Base-by-base conservation (phyloP, 2,329 filamentous ascomycete species). In the Fusarium nygamai region DNA sequence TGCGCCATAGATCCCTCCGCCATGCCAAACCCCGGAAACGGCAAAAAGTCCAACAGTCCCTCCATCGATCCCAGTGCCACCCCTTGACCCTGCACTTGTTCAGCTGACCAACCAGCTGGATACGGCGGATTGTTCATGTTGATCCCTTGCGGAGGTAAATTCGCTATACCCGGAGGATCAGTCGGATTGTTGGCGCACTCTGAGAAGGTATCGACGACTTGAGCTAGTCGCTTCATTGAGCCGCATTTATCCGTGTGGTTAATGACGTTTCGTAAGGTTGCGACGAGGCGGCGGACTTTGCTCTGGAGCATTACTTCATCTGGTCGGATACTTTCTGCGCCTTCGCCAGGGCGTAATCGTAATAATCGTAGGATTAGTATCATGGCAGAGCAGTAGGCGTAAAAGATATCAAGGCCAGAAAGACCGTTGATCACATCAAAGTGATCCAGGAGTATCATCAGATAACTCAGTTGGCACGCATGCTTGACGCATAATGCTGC, bases 361-460 rank as follows among this genome's bases (percentile, higher is more conserved):
- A 76, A 64, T 16, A 75, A 29, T 5, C 73, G n/a, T 4, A 75
- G 57, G 8, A 76, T 76, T 0, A 75, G 16, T 0, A 80, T 74
- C 79, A 83, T 82, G 4, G 77, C 78, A 4, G 80, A 78, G 48
- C 79, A 82, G 64, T 82, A 82, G 39, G 79, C 76, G 58, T 83
- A 83, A 41, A 82, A 83, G 5, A 82, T 74, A 36, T 83, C 82
- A 1, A 82, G 72, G 4, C 81, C 81, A 2, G 81, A 81, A 13
- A 81, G 71, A 3, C 82, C 81, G 54, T 82, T 81, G 12, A 83
- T 57, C 2, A 81, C 74, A 27, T 78, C 73, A 44, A 82, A 82
- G 8, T 74, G 76, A 41, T 82, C 78, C 0, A 83, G 77, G 2
- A 83, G 73, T 20, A 82, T 74, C 50, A 80, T 76, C 0, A 82